Conservation (phyloP, 768 basidiomycete genomes). For the Candolleomyces efflorescens region DNA sequence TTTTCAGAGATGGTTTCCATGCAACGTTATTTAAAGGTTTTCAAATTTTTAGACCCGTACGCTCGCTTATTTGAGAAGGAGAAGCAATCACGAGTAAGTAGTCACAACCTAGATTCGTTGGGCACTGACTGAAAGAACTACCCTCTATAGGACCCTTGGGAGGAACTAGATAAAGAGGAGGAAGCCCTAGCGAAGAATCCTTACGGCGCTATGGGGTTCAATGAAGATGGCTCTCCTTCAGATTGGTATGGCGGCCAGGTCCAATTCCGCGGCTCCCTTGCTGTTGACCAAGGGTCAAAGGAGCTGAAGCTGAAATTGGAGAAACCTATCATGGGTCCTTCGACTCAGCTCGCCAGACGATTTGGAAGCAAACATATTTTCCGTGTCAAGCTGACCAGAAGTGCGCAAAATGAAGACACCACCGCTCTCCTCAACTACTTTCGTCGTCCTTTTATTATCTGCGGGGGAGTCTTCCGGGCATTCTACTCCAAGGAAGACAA, state of each 20-base stretch:
- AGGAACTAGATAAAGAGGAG: conserved; percentile 56
- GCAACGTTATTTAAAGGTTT: background rate
- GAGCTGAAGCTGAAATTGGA: conserved; percentile 42
- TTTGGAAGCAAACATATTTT: conserved; percentile 64
- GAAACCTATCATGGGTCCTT: conserved; percentile 47
- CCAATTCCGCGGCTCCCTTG: conserved; percentile 40
- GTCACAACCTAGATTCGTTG: background rate
- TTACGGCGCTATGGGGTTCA: conserved; percentile 15
- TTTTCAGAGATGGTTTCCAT: background rate
- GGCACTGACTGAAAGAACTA: background rate
- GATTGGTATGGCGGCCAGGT: conserved; percentile 62
- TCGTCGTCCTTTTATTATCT: conserved; percentile 47
- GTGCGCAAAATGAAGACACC: conserved; percentile 24
- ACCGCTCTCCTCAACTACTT: conserved; percentile 38
- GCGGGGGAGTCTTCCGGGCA: conserved; percentile 50
- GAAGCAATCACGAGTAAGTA: background rate
- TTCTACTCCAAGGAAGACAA: conserved; percentile 58
- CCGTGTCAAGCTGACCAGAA: conserved; percentile 38
- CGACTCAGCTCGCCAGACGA: conserved; percentile 51
- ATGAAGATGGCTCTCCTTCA: conserved; percentile 2
- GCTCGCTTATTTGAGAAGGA: background rate
- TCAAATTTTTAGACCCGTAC: background rate
- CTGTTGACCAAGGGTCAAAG: conserved; percentile 2
- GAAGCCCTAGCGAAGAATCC: conserved; percentile 34
- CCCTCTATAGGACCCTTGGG: conserved; percentile 51